Conservation (phyloP, 2,329 filamentous ascomycete species). For the Coniochaeta prunicola region DNA sequence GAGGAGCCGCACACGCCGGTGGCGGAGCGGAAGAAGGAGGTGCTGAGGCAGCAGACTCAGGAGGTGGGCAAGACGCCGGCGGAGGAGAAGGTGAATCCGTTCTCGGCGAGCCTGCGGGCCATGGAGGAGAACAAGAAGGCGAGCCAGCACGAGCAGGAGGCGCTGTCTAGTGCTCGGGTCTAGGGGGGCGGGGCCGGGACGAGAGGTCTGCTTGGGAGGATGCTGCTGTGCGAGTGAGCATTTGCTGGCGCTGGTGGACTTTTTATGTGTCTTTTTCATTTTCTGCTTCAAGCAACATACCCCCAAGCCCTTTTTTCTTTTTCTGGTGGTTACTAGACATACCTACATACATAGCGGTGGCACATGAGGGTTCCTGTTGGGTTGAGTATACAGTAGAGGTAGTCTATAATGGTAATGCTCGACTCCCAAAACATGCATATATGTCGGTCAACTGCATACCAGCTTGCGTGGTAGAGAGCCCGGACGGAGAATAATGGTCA, state of each 20-base stretch:
- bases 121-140: slow-evolving; percentile 1
- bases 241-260: background rate
- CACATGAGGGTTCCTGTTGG: background rate
- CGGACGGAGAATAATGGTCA: too few relatives aligned
- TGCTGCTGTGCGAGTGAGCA: background rate
- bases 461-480: too few relatives aligned
- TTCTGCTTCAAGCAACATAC: background rate
- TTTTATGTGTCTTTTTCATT: background rate
- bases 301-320: background rate
- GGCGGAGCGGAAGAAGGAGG: slow-evolving; percentile 4
- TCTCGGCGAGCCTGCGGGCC: slow-evolving; percentile 3
- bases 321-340: background rate
- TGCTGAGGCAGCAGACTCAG: background rate
- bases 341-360: background rate
- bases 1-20: background rate
- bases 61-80: background rate
- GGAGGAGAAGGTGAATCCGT: slow-evolving; percentile 9
- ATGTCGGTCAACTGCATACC: too few relatives aligned
- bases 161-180: background rate
- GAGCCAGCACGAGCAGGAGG: background rate
- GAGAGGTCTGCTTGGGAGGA: background rate
- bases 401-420: background rate
- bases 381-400: background rate
- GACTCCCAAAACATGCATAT: background rate
- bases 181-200: background rate